A percentile compares a stretch with the other conserved stretches of the same genome.
These are phyloP conservation scores for Pseudonitzschia delicatissima DNA, from an alignment of 108 stramenopile species.

Conservation along the genomic window DNA sequence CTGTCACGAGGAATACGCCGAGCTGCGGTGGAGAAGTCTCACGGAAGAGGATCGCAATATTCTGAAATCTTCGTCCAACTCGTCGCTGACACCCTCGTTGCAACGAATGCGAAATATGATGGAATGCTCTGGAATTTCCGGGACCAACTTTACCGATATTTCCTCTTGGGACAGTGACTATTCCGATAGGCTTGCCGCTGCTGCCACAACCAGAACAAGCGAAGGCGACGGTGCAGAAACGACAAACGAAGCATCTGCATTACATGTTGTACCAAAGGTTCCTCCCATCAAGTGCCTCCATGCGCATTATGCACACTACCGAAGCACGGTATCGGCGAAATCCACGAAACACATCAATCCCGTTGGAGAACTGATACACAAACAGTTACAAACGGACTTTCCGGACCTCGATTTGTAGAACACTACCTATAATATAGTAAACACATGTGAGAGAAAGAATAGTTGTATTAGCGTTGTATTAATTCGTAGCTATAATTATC, in stretches of 20 bases:
- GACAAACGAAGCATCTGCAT: neutral
- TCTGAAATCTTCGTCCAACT: neutral
- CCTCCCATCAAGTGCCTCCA: slow-evolving; percentile 72
- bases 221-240: neutral
- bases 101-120: slow-evolving; percentile 54
- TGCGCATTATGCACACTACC: slow-evolving; percentile 78
- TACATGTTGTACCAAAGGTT: slow-evolving; percentile 5
- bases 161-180: slow-evolving; percentile 1
- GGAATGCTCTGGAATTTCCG: slow-evolving; percentile 65
- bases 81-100: slow-evolving; percentile 14
- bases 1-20: slow-evolving; percentile 61
- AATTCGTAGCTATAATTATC: slow-evolving; percentile 28
- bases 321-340: slow-evolving; percentile 26
- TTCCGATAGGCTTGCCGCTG: neutral
- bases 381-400: slow-evolving; percentile 40
- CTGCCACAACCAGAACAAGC: slow-evolving; percentile 2
- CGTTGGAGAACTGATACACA: slow-evolving; percentile 56
- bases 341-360: slow-evolving; percentile 25
- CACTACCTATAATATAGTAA: neutral
- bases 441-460: neutral
- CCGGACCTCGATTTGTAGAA: slow-evolving; percentile 43
- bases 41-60: slow-evolving; percentile 36
- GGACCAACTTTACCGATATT: slow-evolving; percentile 45
- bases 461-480: too few species aligned
- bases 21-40: slow-evolving; percentile 52